Base-by-base conservation (phyloP, 2,329 filamentous ascomycete species). In the Sporothrix inflata region DNA sequence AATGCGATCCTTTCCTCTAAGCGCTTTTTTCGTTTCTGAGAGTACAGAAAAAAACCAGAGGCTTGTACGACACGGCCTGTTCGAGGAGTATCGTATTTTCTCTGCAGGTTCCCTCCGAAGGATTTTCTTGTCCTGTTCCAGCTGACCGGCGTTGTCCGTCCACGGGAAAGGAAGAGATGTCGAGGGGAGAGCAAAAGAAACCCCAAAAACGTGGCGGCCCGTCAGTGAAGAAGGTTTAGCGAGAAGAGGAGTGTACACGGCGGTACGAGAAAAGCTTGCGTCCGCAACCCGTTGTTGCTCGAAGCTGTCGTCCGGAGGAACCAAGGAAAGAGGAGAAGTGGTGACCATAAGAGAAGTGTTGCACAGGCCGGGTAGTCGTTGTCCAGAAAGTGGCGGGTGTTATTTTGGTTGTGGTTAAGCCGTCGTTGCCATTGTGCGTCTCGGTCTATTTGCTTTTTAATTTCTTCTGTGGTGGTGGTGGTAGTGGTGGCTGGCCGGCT, bases 251-350 rank as follows among this genome's bases (percentile, higher is more conserved):
- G 60, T 63, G 27, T 34, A 57, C 27, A 66, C 6, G n/a, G 19
- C 3, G 27, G 27, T 42, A 19, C 24, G 14, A 69, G 19, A 53
- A 34, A 51, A 57, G n/a, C 53, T 34, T 71, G 69, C 69, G 67
- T 69, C 38, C 67, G 67, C 67, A 69, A 55, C 38, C 21, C 7
- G 24, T n/a, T 27, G 67, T 60, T 30, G 38, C 51, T 34, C 47
- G 61, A 60, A 66, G 70, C 57, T 67, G 60, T 71, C 47, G 47
- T 38, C 24, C 67, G 38, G 40, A 24, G 40, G 40, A 47, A 66
- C 61, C 60, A 45, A 63, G 40, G 40, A 30, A 66, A 47, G 61
- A 45, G 42, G 9, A 9, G 7, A 16, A 21, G 49, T 53, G 42
- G 42, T 16, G 42, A 16, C 42, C 42, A 47, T 9, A 53, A 65